A percentile compares a stretch with the other conserved stretches of the same genome.
These are phyloP conservation scores for Fusarium stilboides DNA, from an alignment of 2,329 filamentous ascomycete species.

Conservation along the genomic window DNA sequence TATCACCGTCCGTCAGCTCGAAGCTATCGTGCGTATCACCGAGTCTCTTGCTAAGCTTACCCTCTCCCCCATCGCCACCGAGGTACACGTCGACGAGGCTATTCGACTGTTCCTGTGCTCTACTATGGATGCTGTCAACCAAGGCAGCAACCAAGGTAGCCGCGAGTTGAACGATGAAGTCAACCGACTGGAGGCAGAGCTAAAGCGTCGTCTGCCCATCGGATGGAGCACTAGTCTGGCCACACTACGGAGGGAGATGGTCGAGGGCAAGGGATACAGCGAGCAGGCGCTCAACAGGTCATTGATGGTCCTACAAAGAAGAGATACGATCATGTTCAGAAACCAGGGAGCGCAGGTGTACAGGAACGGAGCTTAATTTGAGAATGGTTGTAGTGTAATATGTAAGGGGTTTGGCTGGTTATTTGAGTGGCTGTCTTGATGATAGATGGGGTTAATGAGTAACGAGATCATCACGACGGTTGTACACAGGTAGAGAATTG, in stretches of 20 bases:
- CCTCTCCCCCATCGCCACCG: constrained; percentile 87
- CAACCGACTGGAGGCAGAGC: constrained; percentile 87
- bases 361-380: constrained; percentile 74
- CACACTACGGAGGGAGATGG: constrained; percentile 89
- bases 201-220: constrained; percentile 89
- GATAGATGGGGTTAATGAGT: constrained; percentile 44
- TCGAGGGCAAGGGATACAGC: constrained; percentile 90
- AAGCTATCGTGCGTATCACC: constrained; percentile 97
- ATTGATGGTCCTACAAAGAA: constrained; percentile 86
- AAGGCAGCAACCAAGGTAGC: constrained; percentile 86
- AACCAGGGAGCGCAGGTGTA: constrained; percentile 84
- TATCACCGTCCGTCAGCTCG: constrained; percentile 96
- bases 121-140: constrained; percentile 97
- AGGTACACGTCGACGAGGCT: constrained; percentile 95
- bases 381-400: constrained; percentile 28
- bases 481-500: constrained; percentile 17
- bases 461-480: constrained; percentile 35
- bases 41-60: constrained; percentile 95
- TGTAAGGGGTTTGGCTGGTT: constrained; percentile 26
- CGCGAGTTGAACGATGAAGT: constrained; percentile 94
- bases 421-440: constrained; percentile 25
- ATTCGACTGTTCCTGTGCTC: constrained; percentile 96
- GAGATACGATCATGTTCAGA: constrained; percentile 88
- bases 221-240: constrained; percentile 95
- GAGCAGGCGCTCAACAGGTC: constrained; percentile 89